Evolutionary conservation across 345 rosid genomes (phyloP), one percentile per base, ranked within the genome.

Genomic region (Bruguiera gymnorhiza): DNA sequence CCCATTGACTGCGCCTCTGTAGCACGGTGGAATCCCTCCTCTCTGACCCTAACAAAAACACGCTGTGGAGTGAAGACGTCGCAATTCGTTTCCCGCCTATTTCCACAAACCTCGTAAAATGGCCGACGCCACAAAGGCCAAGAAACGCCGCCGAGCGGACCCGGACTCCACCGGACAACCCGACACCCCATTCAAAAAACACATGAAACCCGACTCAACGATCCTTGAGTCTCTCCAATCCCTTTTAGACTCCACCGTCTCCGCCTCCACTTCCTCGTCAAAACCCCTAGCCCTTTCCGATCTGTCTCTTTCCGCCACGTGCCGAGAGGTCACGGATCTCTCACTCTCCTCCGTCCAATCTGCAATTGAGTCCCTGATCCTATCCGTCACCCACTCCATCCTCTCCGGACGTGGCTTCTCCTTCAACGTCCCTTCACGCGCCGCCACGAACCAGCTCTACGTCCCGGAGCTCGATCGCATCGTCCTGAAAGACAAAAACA

Each of bases 381-480:
- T 95, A 61, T 86, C 88, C 36, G 62, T 89, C 79, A 80, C 96
- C 32, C 90, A 80, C 34, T 90, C 96, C 63, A 90, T 95, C 73
- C 87, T 92, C 78, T 76, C 92, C 68, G 97, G 99, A 9, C 71
- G 87, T 21, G 99, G 99, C 27, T 92, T 88, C 87, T 75, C 97
- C 75, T 88, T 91, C 77, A 81, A 81, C 80, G 97, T 95, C 55
- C 99, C 97, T 57, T 95, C 97, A 73, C 99, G 97, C 70, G 83
- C 97, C 63, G 80, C 99, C 76, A 73, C 96, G 70, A 95, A 95
- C 70, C 99, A 95, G 78, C 96, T 92, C 23, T 95, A 95, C 73
- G 97, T 95, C 51, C 97, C 99, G 2, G 97, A 95, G 81, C 97
- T 95, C n/a, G 99, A 95, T 79, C 97, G 99, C 30, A 95, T 95